These are phyloP conservation scores for Chamaecyparis obtusa DNA, from an alignment of 75 land plant species.

Conservation along the genomic window DNA sequence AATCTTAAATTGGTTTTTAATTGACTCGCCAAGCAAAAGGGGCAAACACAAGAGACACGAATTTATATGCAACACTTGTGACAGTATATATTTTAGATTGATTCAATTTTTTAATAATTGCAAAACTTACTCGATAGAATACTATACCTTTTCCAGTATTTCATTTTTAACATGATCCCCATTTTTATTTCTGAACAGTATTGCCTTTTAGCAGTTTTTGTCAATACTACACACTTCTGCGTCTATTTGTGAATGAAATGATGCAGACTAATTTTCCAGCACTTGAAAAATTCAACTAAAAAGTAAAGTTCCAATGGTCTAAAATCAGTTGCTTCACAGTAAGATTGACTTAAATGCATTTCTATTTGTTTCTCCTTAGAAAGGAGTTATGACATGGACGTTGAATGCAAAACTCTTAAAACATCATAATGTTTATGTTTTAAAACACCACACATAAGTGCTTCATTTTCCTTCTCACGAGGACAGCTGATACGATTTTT, in stretches of 20 bases:
- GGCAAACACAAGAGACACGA: too few relatives aligned
- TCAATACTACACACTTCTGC: background rate
- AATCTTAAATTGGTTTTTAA: background rate
- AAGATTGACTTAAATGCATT: background rate
- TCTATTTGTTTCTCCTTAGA: background rate
- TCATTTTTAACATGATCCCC: too few relatives aligned
- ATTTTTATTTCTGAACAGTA: too few relatives aligned
- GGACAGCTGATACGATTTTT: slow-evolving; percentile 76
- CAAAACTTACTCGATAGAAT: too few relatives aligned
- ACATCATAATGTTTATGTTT: background rate
- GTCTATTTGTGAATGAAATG: background rate
- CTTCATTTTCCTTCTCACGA: slow-evolving; percentile 80
- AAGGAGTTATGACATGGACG: background rate
- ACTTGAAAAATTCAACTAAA: background rate
- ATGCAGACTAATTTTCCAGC: background rate
- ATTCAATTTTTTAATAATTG: too few relatives aligned
- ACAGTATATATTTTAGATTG: too few relatives aligned
- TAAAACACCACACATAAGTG: slow-evolving; percentile 82
- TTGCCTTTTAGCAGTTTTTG: background rate
- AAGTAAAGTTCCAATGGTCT: background rate
- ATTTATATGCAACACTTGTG: too few relatives aligned
- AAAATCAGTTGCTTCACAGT: background rate
- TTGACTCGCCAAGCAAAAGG: background rate
- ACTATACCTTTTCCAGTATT: too few relatives aligned
- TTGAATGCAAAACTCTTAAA: background rate